Base-by-base conservation (phyloP, 2,329 filamentous ascomycete genomes). In the Ophiostoma himal-ulmi region DNA sequence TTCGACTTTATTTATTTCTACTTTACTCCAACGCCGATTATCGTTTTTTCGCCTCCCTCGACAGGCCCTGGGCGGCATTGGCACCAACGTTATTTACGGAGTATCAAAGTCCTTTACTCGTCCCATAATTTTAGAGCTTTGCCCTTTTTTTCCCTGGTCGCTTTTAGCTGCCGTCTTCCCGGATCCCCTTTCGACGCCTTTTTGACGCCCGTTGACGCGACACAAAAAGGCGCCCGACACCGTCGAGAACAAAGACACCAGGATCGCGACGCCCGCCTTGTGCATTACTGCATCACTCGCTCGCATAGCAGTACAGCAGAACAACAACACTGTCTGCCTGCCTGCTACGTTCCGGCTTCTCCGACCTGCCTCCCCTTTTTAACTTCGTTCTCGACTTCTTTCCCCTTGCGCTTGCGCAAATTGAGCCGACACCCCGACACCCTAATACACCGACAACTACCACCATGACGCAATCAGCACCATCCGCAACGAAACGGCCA, bases 401-500 rank as follows among this genome's bases (percentile, higher is more conserved):
- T 17, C 60, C 26, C 26, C 30, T 62, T 30, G 26, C 57, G 26
- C 22, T 26, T 36, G 30, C 60, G 34, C 30, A 57, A 57, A n/a
- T 26, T 57, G n/a, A 22, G 22, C 52, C 52, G 52, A 14, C 52
- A n/a, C 52, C 11, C 22, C 13, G 52, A 26, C 22, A 26, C 22
- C 44, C 44, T 48, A 17, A 57, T 57, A 48, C 1, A 13, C 17
- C 37, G 7, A 66, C 5, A 36, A n/a, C 13, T 36, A 30, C 44
- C 22, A 34, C 6, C 64, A 74, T 74, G 73, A 67, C 73, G 30
- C 71, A 73, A 37, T 57, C 72, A 20, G 54, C 72, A 10, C 54
- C 72, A 34, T 62, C 67, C 11, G 62, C 34, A 20, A 57, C 67
- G 7, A 87, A 87, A 79, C 83, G 85, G 74, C 82, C 83, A 75